Evolutionary conservation across 495 filamentous ascomycete genomes (phyloP).

Genomic region (Rhypophila decipiens): DNA sequence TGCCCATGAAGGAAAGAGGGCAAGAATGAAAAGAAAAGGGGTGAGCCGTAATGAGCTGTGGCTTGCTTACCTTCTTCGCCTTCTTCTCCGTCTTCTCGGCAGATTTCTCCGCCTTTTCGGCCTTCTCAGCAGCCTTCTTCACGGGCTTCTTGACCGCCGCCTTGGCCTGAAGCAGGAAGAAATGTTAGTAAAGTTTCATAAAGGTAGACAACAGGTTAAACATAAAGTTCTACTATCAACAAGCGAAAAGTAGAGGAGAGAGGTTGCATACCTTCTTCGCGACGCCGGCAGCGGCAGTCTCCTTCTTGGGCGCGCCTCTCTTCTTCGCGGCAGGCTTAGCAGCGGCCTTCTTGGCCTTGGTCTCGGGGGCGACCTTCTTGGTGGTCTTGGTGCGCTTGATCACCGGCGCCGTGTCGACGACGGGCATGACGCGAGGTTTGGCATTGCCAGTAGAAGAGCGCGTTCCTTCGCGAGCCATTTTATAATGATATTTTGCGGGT

Average conservation of each 20-base stretch:
- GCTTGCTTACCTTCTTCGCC: constrained; percentile 16
- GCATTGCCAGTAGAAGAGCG: constrained; percentile 50
- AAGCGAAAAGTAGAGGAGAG: neutral
- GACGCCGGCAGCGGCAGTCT: constrained; percentile 30
- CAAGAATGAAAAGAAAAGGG: neutral
- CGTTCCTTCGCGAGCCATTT: constrained; percentile 52
- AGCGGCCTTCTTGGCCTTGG: constrained; percentile 23
- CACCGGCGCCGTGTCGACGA: constrained; percentile 42
- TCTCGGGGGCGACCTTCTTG: constrained; percentile 29
- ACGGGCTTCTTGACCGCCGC: constrained; percentile 40
- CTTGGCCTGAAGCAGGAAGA: constrained; percentile 36
- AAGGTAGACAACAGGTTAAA: neutral
- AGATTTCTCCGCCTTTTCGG: constrained; percentile 11
- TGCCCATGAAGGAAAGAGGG: neutral
- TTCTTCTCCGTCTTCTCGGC: no score
- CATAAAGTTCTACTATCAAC: neutral
- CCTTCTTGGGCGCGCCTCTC: constrained; percentile 49
- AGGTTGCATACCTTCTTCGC: constrained; percentile 39
- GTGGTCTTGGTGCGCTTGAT: constrained; percentile 41
- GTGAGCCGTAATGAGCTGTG: no score
- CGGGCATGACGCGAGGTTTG: constrained; percentile 46
- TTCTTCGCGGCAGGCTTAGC: constrained; percentile 50
- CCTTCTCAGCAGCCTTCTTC: constrained; percentile 21
- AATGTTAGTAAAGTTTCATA: constrained; percentile 11
- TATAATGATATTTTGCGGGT: constrained; percentile 11